Evolutionary conservation across 2,329 filamentous ascomycete species (phyloP), one percentile per base, ranked within the genome.

Genomic region (Colletotrichum simmondsii): DNA sequence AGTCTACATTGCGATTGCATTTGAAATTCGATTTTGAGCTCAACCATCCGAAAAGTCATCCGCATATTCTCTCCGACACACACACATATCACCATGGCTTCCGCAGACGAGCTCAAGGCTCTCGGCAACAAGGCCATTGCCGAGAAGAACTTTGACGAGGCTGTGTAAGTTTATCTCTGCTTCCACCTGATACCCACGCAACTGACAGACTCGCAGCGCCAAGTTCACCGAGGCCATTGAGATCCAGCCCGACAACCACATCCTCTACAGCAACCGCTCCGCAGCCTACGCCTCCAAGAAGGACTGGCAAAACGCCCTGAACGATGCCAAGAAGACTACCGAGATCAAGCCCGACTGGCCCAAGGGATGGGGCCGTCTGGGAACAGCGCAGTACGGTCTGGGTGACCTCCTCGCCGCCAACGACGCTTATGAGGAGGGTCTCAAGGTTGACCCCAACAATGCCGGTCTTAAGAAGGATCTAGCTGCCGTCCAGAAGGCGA

Each of bases 111-210:
- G 90, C 91, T 99, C 80, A 99, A 99, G 89, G 95, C 95, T 80
- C 93, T 97, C 83, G 97, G 96, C 88, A 99, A 99, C 89, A 97
- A 97, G 89, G 95, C 97, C 85, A 99, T 99, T 85, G 93, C 95
- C 77, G 95, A 94, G 75, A 98, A 98, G 90, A 95, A 98, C 85
- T 99, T 98, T 83, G 90, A 95, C 80, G 95, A 96, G 83, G 97
- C 97, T 81, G 91, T 98, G 96, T 98, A 90, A 85, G 94, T 91
- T 49, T 49, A 49, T 26, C 37, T 57, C 16, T 30, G 12, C 7
- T 5, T 0, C 12, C 19, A 22, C 22, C 7, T 16, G 14, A 11
- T 5, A 26, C 3, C 16, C 12, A n/a, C 4, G 35, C 22, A 58
- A 56, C 76, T 79, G 46, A 80, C 74, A 5, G 49, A 71, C 53